Conservation (phyloP, 768 basidiomycete species). For the Rhizopogon vulgaris region DNA sequence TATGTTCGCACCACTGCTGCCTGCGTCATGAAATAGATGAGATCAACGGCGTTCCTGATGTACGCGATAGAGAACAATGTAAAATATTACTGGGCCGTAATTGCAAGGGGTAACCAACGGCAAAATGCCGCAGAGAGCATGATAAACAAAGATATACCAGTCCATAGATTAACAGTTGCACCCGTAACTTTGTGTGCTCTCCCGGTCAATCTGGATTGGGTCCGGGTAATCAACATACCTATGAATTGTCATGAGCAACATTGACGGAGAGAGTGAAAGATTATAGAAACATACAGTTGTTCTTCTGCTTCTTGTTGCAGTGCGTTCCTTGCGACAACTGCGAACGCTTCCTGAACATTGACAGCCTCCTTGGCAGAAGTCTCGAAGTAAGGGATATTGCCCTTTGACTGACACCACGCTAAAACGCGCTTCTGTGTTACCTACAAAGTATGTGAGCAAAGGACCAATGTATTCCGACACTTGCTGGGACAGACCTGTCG, state of each 20-base stretch:
- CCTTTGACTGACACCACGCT: slow-evolving; percentile 99
- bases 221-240: slow-evolving; percentile 99
- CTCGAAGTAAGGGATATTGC: slow-evolving; percentile 99
- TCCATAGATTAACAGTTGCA: slow-evolving; percentile 71
- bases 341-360: slow-evolving; percentile 99
- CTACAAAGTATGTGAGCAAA: slow-evolving; percentile 32
- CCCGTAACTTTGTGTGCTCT: slow-evolving; percentile 84
- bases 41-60: slow-evolving; percentile 5
- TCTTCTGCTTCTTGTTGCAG: slow-evolving; percentile 96
- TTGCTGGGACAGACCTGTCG: slow-evolving; percentile 62
- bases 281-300: slow-evolving; percentile 60
- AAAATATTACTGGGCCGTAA: slow-evolving; percentile 29
- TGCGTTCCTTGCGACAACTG: slow-evolving; percentile 99
- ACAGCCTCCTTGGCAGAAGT: slow-evolving; percentile 99
- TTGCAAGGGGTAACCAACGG: slow-evolving; percentile 28
- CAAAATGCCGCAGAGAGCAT: slow-evolving; percentile 17
- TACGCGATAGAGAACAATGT: slow-evolving; percentile 13
- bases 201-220: slow-evolving; percentile 94
- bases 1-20: background rate
- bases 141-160: slow-evolving; percentile 21
- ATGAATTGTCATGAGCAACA: slow-evolving; percentile 13
- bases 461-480: background rate
- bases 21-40: slow-evolving; percentile 18
- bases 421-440: slow-evolving; percentile 99
- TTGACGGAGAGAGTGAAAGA: slow-evolving; percentile 5